Conservation (phyloP, 2,329 filamentous ascomycete genomes). For the Juglanconis sp. region DNA sequence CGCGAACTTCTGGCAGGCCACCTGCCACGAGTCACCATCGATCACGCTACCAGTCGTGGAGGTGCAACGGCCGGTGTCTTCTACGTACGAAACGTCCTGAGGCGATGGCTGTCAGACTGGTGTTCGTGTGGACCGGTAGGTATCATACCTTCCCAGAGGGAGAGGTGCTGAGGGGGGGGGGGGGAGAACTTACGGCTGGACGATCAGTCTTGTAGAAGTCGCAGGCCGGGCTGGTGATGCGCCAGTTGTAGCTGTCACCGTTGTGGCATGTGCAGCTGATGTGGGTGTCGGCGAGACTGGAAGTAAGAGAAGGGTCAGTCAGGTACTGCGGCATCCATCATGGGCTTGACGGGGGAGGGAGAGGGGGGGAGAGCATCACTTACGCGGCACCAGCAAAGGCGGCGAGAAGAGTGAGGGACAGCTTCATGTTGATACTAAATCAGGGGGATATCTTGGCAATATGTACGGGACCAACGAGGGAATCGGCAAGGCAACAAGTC, state of each 20-base stretch:
- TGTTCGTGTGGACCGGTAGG: not conserved
- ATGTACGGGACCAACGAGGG: too few relatives aligned
- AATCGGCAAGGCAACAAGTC: not conserved
- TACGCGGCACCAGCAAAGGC: conserved; percentile 11
- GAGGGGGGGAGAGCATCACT: not conserved
- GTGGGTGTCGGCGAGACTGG: conserved; percentile 23
- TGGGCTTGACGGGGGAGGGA: not conserved
- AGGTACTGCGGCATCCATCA: not conserved
- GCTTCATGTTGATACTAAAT: conserved; percentile 6
- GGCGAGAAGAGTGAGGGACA: conserved; percentile 8
- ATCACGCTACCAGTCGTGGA: conserved; percentile 10
- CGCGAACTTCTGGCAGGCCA: conserved; percentile 18
- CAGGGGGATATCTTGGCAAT: not conserved
- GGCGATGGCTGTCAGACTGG: not conserved
- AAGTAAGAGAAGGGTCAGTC: not conserved
- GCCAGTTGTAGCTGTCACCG: conserved; percentile 24
- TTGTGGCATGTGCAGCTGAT: conserved; percentile 22
- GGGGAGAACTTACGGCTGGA: conserved; percentile 2
- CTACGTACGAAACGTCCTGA: conserved; percentile 18
- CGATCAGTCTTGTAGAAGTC: conserved; percentile 15
- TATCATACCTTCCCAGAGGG: not conserved
- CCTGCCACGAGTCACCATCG: conserved; percentile 21
- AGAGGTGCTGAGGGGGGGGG: not conserved
- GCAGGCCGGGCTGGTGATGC: conserved; percentile 22
- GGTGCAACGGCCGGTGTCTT: conserved; percentile 18